Conservation (phyloP, 2,329 filamentous ascomycete species). For the Simplicillium sp. region DNA sequence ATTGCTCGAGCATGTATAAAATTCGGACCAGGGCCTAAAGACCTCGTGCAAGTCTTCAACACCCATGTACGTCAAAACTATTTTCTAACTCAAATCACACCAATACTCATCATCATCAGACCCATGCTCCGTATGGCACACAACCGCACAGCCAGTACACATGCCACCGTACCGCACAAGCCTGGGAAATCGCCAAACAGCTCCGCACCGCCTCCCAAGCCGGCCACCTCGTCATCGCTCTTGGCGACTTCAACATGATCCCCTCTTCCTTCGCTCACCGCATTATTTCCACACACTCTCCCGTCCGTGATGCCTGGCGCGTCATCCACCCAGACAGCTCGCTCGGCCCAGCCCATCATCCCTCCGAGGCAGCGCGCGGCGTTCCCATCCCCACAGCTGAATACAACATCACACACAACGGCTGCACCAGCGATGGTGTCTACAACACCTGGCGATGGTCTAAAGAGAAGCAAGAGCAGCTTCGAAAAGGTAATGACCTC, state of each 20-base stretch:
- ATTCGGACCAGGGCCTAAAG: constrained; percentile 52
- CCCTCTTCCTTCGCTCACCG: constrained; percentile 76
- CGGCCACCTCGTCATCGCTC: constrained; percentile 72
- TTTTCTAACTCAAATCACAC: background rate
- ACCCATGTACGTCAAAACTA: constrained; percentile 56
- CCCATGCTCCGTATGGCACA: constrained; percentile 77
- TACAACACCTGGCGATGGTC: constrained; percentile 94
- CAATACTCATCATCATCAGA: constrained; percentile 22
- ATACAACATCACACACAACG: constrained; percentile 72
- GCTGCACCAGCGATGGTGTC: constrained; percentile 75
- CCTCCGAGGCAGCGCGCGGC: constrained; percentile 55
- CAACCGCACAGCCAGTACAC: constrained; percentile 77
- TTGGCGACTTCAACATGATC: constrained; percentile 97
- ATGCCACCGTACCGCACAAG: constrained; percentile 83
- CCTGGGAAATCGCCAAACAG: constrained; percentile 89
- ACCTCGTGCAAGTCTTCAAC: constrained; percentile 81
- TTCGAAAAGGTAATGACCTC: constrained; percentile 45
- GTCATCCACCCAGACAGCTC: constrained; percentile 76
- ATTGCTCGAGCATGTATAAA: constrained; percentile 75
- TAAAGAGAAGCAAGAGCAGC: constrained; percentile 55
- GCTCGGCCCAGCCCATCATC: constrained; percentile 61
- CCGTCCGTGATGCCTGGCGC: constrained; percentile 77
- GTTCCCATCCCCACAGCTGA: constrained; percentile 64
- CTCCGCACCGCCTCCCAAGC: constrained; percentile 72
- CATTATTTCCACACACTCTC: constrained; percentile 68